These are phyloP conservation scores for Arxiozyma telluris DNA, from an alignment of 1,139 yeast species.

Conservation along the genomic window DNA sequence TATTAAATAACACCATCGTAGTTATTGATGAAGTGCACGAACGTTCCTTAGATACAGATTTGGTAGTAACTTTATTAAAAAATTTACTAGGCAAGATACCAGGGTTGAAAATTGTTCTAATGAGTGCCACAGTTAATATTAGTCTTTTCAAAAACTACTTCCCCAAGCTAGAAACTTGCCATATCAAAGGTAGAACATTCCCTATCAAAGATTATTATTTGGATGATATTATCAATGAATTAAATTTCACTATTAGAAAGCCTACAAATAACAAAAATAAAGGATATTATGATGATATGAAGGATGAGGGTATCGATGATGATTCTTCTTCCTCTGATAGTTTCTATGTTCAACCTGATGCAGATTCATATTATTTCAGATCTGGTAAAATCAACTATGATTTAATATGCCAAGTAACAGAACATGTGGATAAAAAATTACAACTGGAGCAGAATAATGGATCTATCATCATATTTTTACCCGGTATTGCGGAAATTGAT, in stretches of 20 bases:
- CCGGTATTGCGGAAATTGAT: constrained; percentile 85
- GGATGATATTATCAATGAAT: constrained; percentile 48
- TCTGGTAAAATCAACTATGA: constrained; percentile 67
- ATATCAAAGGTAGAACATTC: constrained; percentile 87
- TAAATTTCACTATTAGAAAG: constrained; percentile 44
- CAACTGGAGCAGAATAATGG: constrained; percentile 42
- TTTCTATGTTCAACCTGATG: constrained; percentile 41
- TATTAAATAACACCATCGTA: constrained; percentile 44
- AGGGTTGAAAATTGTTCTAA: constrained; percentile 60
- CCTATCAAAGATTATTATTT: constrained; percentile 74
- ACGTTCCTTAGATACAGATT: constrained; percentile 84
- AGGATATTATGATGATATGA: constrained; percentile 12
- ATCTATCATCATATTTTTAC: constrained; percentile 74
- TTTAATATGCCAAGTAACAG: constrained; percentile 50
- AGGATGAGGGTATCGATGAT: constrained; percentile 9
- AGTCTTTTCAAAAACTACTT: constrained; percentile 62
- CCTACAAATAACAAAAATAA: constrained; percentile 8
- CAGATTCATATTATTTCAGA: constrained; percentile 56
- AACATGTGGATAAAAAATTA: constrained; percentile 43
- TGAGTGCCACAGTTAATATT: constrained; percentile 91
- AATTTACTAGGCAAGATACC: constrained; percentile 39
- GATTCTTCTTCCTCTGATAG: constrained; percentile 9
- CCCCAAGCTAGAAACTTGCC: constrained; percentile 40
- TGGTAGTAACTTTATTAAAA: constrained; percentile 68
- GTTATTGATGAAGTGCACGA: constrained; percentile 96